Base-by-base conservation (phyloP, 2,329 filamentous ascomycete genomes). In the Rhynchosporium agropyri region DNA sequence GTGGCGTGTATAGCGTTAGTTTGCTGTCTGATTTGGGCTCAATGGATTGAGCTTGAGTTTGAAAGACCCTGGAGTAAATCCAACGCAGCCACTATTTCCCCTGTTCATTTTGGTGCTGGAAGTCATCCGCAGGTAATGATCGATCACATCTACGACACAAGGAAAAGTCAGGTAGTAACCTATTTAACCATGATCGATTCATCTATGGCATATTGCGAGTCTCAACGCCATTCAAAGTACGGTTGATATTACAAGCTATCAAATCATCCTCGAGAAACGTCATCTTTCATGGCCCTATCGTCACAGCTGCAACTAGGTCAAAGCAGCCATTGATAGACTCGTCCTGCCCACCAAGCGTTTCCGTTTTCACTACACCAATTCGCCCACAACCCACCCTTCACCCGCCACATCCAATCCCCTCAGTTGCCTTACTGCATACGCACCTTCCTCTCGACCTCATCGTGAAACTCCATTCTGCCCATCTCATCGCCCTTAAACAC, bases 401-500 rank as follows among this genome's bases (percentile, higher is more conserved):
- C 57, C 57, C 42, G 58, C 58, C 40, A 8, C 67, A 56, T 61
- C 63, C 9, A 10, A n/a, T 12, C 13, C 42, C 15, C 20, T 29
- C 54, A 45, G 5, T 40, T 6, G 38, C 26, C 31, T 57, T 70
- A 71, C 62, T 68, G 63, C 86, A 97, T 96, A 83, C 88, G 90
- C 77, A 96, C 81, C 83, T 92, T 91, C 78, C 86, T 85, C 86
- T 97, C 94, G 87, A 97, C 92, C 85, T 98, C 94, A 62, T 91
- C 89, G 72, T 97, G 92, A 78, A 97, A 88, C 59, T 88, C 86
- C 48, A 86, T 80, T 65, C 85, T 83, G 71, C 87, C 84, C 75
- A 86, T 83, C 77, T 94, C 91, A 70, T 90, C 89, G 64, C 92
- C 91, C 26, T 84, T 86, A 75, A 89, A 98, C 26, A 99, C 87